phyloP scores from a whole-genome alignment of 768 basidiomycete species.

The Leccinum pellstonianum region DNA sequence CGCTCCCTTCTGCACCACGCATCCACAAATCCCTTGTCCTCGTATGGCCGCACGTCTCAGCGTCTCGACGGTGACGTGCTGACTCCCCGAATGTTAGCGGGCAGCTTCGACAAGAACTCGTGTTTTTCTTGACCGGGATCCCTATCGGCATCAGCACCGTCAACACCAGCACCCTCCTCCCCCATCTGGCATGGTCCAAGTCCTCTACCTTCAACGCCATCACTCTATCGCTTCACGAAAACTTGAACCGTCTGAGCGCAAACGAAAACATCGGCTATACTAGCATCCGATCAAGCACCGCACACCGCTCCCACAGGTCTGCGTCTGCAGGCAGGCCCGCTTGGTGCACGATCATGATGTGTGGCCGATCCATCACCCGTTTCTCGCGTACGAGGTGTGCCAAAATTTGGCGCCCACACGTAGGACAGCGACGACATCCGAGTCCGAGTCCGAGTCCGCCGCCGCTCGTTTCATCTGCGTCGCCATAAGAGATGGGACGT shows the following conservation, averaged over 20 bases:
- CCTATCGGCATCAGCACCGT: slow-evolving; percentile 44
- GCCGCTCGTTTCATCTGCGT: slow-evolving; percentile 34
- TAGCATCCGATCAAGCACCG: too few relatives aligned
- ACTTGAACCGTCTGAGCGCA: too few relatives aligned
- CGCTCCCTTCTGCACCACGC: slow-evolving; percentile 27
- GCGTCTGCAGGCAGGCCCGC: background rate
- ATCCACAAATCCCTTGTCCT: slow-evolving; percentile 67
- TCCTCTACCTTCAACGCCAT: slow-evolving; percentile 3
- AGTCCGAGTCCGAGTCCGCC: too few relatives aligned
- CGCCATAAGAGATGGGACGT: slow-evolving; percentile 51
- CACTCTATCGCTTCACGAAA: too few relatives aligned
- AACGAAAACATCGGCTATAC: too few relatives aligned
- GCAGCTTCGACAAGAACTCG: slow-evolving; percentile 48
- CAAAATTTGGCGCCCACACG: slow-evolving; percentile 44
- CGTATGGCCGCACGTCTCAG: slow-evolving; percentile 54
- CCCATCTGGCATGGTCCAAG: too few relatives aligned
- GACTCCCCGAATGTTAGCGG: slow-evolving; percentile 43
- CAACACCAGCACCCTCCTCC: slow-evolving; percentile 58
- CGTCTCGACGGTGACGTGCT: slow-evolving; percentile 94
- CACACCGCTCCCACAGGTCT: slow-evolving; percentile 5
- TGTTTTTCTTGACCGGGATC: slow-evolving; percentile 37
- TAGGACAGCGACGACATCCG: slow-evolving; percentile 24
- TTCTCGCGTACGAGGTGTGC: slow-evolving; percentile 37
- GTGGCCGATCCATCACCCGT: slow-evolving; percentile 62
- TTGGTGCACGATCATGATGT: slow-evolving; percentile 71